Conservation (phyloP, 805 yeast species). For the Metschnikowia similis region DNA sequence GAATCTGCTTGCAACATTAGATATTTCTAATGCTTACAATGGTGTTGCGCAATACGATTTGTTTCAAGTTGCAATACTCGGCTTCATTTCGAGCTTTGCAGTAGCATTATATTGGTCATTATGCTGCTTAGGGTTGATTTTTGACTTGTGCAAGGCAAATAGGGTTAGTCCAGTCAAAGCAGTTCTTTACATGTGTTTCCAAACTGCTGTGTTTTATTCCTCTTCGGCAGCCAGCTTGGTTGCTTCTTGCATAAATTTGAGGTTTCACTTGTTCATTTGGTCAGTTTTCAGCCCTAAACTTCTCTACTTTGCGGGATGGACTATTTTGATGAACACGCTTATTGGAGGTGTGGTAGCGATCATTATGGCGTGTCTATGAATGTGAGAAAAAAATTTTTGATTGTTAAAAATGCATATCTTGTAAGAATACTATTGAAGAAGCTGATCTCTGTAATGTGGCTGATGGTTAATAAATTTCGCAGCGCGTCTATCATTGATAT, state of each 20-base stretch:
- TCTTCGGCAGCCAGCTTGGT: slow-evolving; percentile 55
- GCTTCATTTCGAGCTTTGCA: slow-evolving; percentile 80
- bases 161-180: background rate
- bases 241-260: slow-evolving; percentile 64
- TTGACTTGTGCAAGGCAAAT: slow-evolving; percentile 2
- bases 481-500: slow-evolving; percentile 52
- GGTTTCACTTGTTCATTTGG: slow-evolving; percentile 93
- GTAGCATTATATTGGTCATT: slow-evolving; percentile 82
- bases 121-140: slow-evolving; percentile 31
- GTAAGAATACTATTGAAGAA: slow-evolving; percentile 25
- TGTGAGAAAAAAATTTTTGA: background rate
- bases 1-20: slow-evolving; percentile 87
- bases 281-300: slow-evolving; percentile 95
- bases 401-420: background rate
- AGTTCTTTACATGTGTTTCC: background rate
- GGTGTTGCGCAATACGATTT: slow-evolving; percentile 74
- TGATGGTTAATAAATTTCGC: slow-evolving; percentile 75
- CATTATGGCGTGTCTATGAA: background rate
- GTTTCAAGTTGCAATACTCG: slow-evolving; percentile 66
- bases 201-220: slow-evolving; percentile 46
- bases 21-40: slow-evolving; percentile 86
- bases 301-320: slow-evolving; percentile 78
- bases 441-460: slow-evolving; percentile 54
- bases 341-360: slow-evolving; percentile 28
- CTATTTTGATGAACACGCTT: slow-evolving; percentile 36